These are phyloP conservation scores for Podila verticillata DNA, from an alignment of 192 early-diverging fungal species.

Conservation along the genomic window DNA sequence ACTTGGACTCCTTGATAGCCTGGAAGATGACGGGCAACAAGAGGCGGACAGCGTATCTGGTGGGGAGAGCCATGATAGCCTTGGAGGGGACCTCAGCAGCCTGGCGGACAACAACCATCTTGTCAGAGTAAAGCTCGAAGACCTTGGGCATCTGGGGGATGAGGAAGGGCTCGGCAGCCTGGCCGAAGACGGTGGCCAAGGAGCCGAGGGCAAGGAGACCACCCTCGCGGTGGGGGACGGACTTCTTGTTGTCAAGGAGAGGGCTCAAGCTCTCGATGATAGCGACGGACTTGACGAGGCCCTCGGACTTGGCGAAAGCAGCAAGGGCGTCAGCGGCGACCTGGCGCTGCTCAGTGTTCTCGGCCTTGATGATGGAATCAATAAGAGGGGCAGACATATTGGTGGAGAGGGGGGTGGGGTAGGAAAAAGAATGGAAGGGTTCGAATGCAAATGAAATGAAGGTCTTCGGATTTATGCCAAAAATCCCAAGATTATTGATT, in stretches of 20 bases:
- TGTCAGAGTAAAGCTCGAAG: conserved; percentile 69
- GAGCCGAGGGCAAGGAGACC: conserved; percentile 67
- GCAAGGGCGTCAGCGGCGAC: conserved; percentile 46
- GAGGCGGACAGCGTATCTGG: conserved; percentile 56
- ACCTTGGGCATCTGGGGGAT: conserved; percentile 69
- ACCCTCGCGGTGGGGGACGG: conserved; percentile 67
- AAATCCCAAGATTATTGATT: conserved; percentile 25
- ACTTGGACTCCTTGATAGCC: conserved; percentile 56
- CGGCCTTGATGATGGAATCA: conserved; percentile 52
- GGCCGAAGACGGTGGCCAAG: conserved; percentile 64
- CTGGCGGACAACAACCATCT: conserved; percentile 55
- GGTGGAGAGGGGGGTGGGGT: not conserved
- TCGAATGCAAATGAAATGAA: conserved; percentile 7
- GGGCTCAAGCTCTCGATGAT: conserved; percentile 67
- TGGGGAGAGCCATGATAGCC: conserved; percentile 53
- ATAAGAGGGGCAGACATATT: conserved; percentile 48
- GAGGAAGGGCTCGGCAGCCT: conserved; percentile 74
- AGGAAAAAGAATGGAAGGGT: conserved; percentile 22
- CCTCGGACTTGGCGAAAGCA: conserved; percentile 31
- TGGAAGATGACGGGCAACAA: conserved; percentile 66
- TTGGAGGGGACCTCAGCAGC: conserved; percentile 57
- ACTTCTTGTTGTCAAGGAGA: conserved; percentile 79
- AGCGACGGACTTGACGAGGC: conserved; percentile 63
- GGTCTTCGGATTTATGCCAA: conserved; percentile 13
- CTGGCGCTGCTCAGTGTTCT: conserved; percentile 49